A percentile compares a stretch with the other conserved stretches of the same genome.
These are phyloP conservation scores for Talaromyces rugulosus DNA, from an alignment of 2,329 filamentous ascomycete genomes.

Conservation along the genomic window DNA sequence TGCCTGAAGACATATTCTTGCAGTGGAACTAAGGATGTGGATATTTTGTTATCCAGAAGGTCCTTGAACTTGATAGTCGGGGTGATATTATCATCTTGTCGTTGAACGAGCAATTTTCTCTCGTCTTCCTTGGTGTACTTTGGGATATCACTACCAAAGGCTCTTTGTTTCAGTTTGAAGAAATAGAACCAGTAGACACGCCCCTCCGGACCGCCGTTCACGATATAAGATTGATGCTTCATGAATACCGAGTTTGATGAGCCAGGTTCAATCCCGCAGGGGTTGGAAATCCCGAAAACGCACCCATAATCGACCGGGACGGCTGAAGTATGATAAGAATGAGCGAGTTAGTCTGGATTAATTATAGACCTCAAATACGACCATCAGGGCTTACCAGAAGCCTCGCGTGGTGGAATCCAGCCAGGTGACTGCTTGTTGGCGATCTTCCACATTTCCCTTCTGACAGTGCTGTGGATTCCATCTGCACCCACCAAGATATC, in stretches of 20 bases:
- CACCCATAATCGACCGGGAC: conserved; percentile 8
- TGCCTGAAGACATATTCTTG: conserved; percentile 32
- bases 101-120: conserved; percentile 21
- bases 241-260: conserved; percentile 4
- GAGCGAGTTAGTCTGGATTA: too few relatives aligned
- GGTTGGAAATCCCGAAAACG: conserved; percentile 13
- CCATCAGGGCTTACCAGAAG: too few relatives aligned
- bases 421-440: background rate
- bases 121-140: conserved; percentile 27
- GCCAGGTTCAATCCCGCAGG: conserved; percentile 1
- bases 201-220: conserved; percentile 3
- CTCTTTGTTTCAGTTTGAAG: conserved; percentile 18
- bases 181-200: conserved; percentile 2
- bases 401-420: background rate
- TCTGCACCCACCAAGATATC: conserved; percentile 39
- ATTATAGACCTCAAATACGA: too few relatives aligned
- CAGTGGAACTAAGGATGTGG: conserved; percentile 20
- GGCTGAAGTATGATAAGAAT: too few relatives aligned
- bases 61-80: conserved; percentile 28
- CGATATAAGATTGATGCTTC: conserved; percentile 8
- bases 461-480: conserved; percentile 36
- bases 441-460: conserved; percentile 25
- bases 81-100: conserved; percentile 23
- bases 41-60: conserved; percentile 24
- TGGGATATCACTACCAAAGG: conserved; percentile 20